Conservation (phyloP, 345 rosid species). For the Gossypium arboreum region DNA sequence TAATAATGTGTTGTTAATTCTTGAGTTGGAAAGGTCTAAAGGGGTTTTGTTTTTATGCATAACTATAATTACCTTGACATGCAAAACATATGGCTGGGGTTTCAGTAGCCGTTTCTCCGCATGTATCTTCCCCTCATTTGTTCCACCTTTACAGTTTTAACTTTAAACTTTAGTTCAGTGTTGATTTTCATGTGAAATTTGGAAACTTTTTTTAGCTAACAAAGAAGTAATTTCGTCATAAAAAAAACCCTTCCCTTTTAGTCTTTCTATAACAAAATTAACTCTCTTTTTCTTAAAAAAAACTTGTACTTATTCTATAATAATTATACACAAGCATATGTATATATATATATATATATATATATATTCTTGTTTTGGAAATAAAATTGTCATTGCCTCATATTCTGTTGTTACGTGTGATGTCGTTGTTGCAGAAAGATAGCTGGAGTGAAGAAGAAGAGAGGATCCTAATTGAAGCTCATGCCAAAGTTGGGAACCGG, state of each 20-base stretch:
- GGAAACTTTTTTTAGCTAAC: neutral
- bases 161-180: neutral
- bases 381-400: neutral
- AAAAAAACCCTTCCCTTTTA: slow-evolving; percentile 11
- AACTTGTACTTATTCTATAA: too few species aligned
- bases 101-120: slow-evolving; percentile 3
- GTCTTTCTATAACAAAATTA: neutral
- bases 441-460: slow-evolving; percentile 95
- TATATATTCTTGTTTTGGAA: neutral
- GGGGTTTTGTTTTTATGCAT: slow-evolving; percentile 8
- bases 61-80: neutral
- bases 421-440: slow-evolving; percentile 52
- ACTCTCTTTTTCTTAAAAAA: neutral
- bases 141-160: neutral
- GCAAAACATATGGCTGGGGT: slow-evolving; percentile 12
- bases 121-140: neutral
- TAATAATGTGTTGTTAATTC: neutral
- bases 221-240: neutral
- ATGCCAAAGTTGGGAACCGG: slow-evolving; percentile 67
- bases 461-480: slow-evolving; percentile 63
- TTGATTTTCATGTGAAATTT: slow-evolving; percentile 28
- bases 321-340: too few species aligned
- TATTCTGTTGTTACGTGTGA: neutral
- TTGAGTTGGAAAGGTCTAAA: slow-evolving; percentile 5
- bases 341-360: too few species aligned